Conservation (phyloP, 2,329 filamentous ascomycete species). For the Rasamsonia emersonii region DNA sequence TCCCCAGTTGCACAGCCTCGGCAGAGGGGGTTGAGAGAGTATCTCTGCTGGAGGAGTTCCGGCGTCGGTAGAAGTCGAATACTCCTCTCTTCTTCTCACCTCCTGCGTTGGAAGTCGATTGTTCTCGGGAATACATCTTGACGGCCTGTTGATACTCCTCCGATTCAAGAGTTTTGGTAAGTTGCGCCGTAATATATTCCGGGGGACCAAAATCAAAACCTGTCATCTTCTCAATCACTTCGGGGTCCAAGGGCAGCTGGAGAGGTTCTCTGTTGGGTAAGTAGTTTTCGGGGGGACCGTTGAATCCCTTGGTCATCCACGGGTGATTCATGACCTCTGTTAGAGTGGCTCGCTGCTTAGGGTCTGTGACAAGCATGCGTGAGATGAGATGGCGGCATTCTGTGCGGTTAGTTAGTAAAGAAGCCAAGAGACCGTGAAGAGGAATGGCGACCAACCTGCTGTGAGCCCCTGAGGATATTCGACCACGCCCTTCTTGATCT, state of each 20-base stretch:
- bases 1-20: constrained; percentile 72
- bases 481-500: constrained; percentile 94
- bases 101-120: constrained; percentile 49
- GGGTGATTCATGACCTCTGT: constrained; percentile 89
- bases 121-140: constrained; percentile 59
- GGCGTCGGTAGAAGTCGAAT: constrained; percentile 94
- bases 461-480: constrained; percentile 94
- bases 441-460: constrained; percentile 53
- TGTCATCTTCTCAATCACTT: constrained; percentile 87
- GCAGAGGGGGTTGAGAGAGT: constrained; percentile 75
- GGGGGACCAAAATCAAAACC: constrained; percentile 93
- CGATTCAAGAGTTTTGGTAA: constrained; percentile 80
- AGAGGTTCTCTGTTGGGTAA: constrained; percentile 76
- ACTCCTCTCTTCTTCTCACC: constrained; percentile 79
- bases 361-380: constrained; percentile 92
- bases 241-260: constrained; percentile 71
- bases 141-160: constrained; percentile 87
- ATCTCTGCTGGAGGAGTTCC: constrained; percentile 84
- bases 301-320: constrained; percentile 93
- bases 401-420: constrained; percentile 38
- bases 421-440: constrained; percentile 7
- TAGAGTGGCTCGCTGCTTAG: constrained; percentile 74
- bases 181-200: constrained; percentile 71
- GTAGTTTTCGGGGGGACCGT: constrained; percentile 77
- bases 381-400: constrained; percentile 92